Evolutionary conservation across 139 green algal genomes (phyloP).

Genomic region (Auxenochlorella pyrenoidosa): DNA sequence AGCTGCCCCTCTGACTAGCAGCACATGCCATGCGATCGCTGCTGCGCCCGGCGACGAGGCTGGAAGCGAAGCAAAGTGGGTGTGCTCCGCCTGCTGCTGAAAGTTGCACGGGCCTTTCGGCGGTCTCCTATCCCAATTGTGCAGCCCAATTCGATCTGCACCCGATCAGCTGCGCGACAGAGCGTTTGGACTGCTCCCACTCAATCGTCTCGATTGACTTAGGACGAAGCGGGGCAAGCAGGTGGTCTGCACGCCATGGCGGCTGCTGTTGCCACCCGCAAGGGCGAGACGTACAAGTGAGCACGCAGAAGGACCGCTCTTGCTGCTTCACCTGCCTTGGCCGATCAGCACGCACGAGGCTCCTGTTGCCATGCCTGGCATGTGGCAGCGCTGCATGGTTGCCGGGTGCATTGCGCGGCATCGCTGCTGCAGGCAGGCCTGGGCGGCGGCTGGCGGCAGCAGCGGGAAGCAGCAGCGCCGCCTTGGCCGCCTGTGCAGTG

Average conservation of each 20-base stretch:
- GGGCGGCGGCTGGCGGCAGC: background rate
- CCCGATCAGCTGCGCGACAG: too few relatives aligned
- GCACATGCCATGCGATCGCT: too few relatives aligned
- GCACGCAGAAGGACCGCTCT: background rate
- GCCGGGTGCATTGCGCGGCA: too few relatives aligned
- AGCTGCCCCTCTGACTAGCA: too few relatives aligned
- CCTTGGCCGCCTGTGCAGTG: background rate
- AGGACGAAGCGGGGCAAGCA: background rate
- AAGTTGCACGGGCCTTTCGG: too few relatives aligned
- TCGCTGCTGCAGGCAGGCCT: background rate
- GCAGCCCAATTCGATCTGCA: too few relatives aligned
- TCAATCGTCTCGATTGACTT: background rate
- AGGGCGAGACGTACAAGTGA: conserved; percentile 62
- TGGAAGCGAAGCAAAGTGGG: too few relatives aligned
- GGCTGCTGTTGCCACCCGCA: conserved; percentile 15
- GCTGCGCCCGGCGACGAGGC: too few relatives aligned
- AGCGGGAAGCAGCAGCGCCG: background rate
- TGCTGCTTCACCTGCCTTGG: background rate
- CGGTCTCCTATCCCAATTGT: too few relatives aligned
- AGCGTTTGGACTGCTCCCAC: background rate
- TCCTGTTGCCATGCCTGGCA: too few relatives aligned
- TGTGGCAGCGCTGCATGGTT: too few relatives aligned
- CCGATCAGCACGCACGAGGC: background rate
- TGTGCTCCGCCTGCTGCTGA: too few relatives aligned
- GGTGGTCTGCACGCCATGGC: conserved; percentile 15